Conservation (phyloP, 352 stramenopile genomes). For the Phytophthora cajani region DNA sequence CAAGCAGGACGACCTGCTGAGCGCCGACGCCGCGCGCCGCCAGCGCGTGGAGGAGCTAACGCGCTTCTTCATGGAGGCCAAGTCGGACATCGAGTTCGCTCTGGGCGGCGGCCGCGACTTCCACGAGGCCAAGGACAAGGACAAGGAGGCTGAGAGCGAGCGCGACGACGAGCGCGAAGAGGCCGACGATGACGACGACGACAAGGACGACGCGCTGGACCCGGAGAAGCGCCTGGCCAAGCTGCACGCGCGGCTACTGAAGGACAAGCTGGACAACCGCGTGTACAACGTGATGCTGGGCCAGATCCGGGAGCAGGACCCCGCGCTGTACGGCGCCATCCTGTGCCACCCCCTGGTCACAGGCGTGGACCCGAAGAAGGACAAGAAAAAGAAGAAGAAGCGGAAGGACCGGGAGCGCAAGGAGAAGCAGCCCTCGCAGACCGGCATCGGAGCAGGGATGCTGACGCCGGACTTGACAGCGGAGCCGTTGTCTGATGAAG, state of each 20-base stretch:
- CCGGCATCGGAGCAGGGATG: constrained; percentile 54
- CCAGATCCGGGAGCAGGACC: constrained; percentile 81
- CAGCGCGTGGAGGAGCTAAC: constrained; percentile 89
- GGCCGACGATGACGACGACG: constrained; percentile 63
- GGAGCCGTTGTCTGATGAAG: constrained; percentile 55
- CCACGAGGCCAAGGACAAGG: constrained; percentile 72
- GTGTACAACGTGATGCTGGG: constrained; percentile 83
- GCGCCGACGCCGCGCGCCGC: constrained; percentile 73
- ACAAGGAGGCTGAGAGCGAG: constrained; percentile 71
- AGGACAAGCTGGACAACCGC: constrained; percentile 74
- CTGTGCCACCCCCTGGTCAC: constrained; percentile 86
- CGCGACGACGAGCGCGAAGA: constrained; percentile 68
- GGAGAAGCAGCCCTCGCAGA: constrained; percentile 57
- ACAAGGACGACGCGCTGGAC: constrained; percentile 50
- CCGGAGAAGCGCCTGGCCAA: constrained; percentile 53
- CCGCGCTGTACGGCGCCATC: constrained; percentile 84
- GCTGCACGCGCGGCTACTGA: constrained; percentile 61
- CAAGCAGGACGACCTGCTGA: constrained; percentile 77
- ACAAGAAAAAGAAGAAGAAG: constrained; percentile 89
- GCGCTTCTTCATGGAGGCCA: constrained; percentile 91
- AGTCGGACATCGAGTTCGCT: constrained; percentile 90
- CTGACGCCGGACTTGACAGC: constrained; percentile 73
- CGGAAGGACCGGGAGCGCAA: constrained; percentile 84
- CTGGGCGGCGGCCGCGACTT: constrained; percentile 74
- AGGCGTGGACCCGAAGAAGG: constrained; percentile 76